phyloP scores from a whole-genome alignment of 257 asterid species.

The Forsythia suspensa region DNA sequence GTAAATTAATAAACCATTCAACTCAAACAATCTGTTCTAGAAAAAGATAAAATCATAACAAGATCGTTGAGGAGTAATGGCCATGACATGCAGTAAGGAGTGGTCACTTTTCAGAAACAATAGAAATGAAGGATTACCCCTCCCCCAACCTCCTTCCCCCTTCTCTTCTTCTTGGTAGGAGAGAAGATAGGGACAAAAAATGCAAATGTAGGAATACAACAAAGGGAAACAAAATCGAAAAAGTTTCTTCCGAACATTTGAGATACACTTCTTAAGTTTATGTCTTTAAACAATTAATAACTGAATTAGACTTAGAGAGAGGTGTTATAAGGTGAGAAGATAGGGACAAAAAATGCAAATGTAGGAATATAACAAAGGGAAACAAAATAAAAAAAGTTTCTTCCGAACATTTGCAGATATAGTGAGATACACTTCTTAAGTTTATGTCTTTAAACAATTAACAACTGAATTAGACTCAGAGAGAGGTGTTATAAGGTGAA shows the following conservation, averaged over 20 bases:
- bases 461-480: neutral
- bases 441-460: neutral
- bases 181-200: neutral
- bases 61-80: neutral
- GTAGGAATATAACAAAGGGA: neutral
- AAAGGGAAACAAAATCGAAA: neutral
- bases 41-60: neutral
- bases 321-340: neutral
- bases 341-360: neutral
- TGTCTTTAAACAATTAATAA: neutral
- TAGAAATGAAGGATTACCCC: neutral
- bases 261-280: neutral
- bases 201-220: neutral
- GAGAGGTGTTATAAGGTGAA: neutral
- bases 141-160: neutral
- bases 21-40: neutral
- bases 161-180: neutral
- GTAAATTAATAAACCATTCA: slow-evolving; percentile 5
- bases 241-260: neutral
- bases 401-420: neutral
- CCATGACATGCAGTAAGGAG: neutral
- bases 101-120: neutral
- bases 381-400: neutral
- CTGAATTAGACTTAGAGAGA: neutral
- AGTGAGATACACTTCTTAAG: neutral